These are phyloP conservation scores for Magnaporthiopsis incrustans DNA, from an alignment of 2,329 filamentous ascomycete species.

Conservation along the genomic window DNA sequence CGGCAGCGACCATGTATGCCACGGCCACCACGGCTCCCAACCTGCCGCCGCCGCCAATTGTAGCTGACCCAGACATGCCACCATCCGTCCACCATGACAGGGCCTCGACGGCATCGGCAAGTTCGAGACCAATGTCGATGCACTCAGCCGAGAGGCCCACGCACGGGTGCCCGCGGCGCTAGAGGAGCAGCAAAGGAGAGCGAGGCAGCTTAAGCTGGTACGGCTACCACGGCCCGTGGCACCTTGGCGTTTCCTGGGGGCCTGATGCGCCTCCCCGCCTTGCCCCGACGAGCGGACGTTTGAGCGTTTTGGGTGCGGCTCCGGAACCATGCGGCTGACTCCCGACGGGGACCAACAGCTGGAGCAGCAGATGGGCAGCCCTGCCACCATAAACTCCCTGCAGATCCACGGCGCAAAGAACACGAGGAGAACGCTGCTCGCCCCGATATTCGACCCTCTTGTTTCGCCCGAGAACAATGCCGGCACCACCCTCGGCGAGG, in stretches of 20 bases:
- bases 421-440: constrained; percentile 77
- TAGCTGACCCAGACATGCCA: not conserved
- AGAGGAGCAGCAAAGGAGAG: constrained; percentile 30
- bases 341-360: constrained; percentile 42
- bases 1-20: not conserved
- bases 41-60: not conserved
- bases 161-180: constrained; percentile 15
- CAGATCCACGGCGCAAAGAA: constrained; percentile 74
- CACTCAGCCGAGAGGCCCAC: constrained; percentile 30
- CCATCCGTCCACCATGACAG: constrained; percentile 9
- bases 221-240: not conserved
- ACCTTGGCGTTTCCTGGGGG: not conserved
- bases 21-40: not conserved
- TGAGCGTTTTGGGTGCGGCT: not conserved
- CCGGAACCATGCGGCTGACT: not conserved
- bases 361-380: constrained; percentile 74
- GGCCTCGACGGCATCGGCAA: constrained; percentile 29
- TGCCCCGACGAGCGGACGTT: too few relatives aligned
- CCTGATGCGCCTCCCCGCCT: not conserved
- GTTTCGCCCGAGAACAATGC: constrained; percentile 58
- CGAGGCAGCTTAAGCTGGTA: not conserved
- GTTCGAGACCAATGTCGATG: constrained; percentile 29
- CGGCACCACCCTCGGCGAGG: constrained; percentile 72
- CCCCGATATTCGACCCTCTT: constrained; percentile 71
- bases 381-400: constrained; percentile 80